Evolutionary conservation across 2,329 filamentous ascomycete genomes (phyloP), one percentile per base, ranked within the genome.

Genomic region (Colletotrichum tropicale): DNA sequence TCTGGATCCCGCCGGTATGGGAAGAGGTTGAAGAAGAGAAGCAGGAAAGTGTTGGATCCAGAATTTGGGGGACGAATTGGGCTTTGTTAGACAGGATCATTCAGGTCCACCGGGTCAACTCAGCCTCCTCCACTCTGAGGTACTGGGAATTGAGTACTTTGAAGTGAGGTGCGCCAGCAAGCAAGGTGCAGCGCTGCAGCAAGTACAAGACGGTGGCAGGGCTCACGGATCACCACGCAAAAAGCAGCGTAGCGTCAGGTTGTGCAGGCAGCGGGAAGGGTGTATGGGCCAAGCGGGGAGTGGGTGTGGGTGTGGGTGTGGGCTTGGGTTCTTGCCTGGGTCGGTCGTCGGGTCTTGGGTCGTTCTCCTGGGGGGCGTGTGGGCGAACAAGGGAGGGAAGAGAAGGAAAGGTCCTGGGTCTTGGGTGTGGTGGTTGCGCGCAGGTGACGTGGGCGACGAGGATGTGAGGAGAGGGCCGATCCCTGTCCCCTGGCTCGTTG

Each of bases 361-460:
- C n/a, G 30, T n/a, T 56, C 21, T 61, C 24, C 12, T 18, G 56
- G 55, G 48, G 73, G 36, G 73, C 48, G 71, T 16, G 55, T 30
- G 38, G 61, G 15, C 38, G 62, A 56, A 62, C 73, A 72, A 72
- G 73, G 73, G 62, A 72, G 66, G 56, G 32, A 30, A 58, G 60
- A 65, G 60, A 65, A 74, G 66, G 43, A 64, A 72, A 71, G 60
- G 71, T 48, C 62, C 28, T 65, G 60, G 48, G 36, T 43, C 38
- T 43, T 43, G 38, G 38, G 38, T 8, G 36, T 43, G 24, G 69
- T 68, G 52, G 55, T 72, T 72, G 69, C 64, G 56, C 56, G 69
- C 73, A 75, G 73, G 73, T 75, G 73, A 75, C 73, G 73, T 75
- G 73, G 73, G 73, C 73, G 70, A 75, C 73, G 69, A 73, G 73